These are phyloP conservation scores for Penicillium thymicola DNA, from an alignment of 2,329 filamentous ascomycete species.

Conservation along the genomic window DNA sequence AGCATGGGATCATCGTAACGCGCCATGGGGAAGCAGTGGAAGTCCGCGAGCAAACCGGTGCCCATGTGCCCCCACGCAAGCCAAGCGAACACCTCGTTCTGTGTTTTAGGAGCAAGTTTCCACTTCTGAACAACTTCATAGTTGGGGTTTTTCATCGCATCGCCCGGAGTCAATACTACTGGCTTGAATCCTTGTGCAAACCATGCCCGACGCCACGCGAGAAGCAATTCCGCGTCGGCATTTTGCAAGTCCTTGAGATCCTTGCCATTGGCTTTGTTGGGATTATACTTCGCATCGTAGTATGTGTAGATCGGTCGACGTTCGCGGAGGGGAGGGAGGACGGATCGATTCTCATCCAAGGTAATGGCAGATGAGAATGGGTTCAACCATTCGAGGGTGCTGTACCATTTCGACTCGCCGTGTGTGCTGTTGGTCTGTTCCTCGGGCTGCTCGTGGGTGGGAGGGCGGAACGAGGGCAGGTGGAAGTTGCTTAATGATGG, in stretches of 20 bases:
- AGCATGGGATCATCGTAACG: constrained; percentile 69
- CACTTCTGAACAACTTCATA: constrained; percentile 66
- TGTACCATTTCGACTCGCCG: constrained; percentile 79
- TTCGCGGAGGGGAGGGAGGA: constrained; percentile 71
- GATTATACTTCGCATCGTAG: constrained; percentile 64
- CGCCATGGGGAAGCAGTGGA: constrained; percentile 81
- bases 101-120: constrained; percentile 59
- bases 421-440: constrained; percentile 74
- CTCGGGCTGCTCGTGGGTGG: constrained; percentile 67
- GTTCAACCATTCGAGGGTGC: constrained; percentile 84
- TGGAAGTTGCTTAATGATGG: constrained; percentile 53
- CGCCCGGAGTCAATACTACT: constrained; percentile 71
- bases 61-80: constrained; percentile 91
- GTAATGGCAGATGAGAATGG: constrained; percentile 80
- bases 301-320: constrained; percentile 85
- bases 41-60: constrained; percentile 74
- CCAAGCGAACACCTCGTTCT: constrained; percentile 75
- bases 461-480: constrained; percentile 65
- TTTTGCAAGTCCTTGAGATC: constrained; percentile 59
- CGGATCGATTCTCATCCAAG: constrained; percentile 75
- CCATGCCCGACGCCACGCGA: constrained; percentile 91
- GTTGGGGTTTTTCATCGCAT: constrained; percentile 78
- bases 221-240: constrained; percentile 73
- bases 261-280: constrained; percentile 48
- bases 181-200: constrained; percentile 92